A percentile compares a stretch with the other conserved stretches of the same genome.
These are phyloP conservation scores for Logfia minima DNA, from an alignment of 129 eudicot species.

Conservation along the genomic window DNA sequence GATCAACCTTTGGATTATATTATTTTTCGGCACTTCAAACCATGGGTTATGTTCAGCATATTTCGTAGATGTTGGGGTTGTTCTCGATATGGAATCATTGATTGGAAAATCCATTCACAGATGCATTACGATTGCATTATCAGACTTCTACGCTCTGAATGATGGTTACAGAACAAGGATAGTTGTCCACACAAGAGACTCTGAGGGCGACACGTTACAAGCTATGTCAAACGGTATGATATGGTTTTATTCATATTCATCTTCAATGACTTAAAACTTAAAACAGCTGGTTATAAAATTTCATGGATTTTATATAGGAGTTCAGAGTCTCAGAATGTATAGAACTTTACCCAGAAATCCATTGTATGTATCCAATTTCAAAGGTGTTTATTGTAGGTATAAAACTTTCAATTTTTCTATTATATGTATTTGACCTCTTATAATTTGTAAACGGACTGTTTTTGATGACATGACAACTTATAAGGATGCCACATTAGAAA, in stretches of 20 bases:
- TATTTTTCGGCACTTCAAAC: constrained; percentile 6
- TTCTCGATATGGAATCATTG: constrained; percentile 19
- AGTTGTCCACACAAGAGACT: constrained; percentile 18
- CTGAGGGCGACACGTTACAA: constrained; percentile 3
- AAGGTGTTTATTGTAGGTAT: no score
- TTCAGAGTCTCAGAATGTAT: no score
- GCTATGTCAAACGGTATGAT: constrained; percentile 2
- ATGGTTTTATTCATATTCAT: not conserved
- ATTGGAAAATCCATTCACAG: constrained; percentile 17
- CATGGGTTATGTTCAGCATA: not conserved
- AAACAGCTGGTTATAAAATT: no score
- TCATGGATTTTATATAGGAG: no score
- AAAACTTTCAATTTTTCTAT: no score
- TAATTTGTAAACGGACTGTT: no score
- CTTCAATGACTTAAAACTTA: no score
- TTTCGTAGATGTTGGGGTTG: constrained; percentile 9
- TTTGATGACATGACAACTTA: no score
- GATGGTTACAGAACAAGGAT: constrained; percentile 13
- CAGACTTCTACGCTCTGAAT: constrained; percentile 11
- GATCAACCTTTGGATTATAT: constrained; percentile 6
- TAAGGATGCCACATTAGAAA: no score
- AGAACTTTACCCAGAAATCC: no score
- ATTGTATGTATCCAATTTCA: no score
- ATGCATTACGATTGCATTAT: constrained; percentile 11
- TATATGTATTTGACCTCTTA: no score